These are phyloP conservation scores for Fusarium sp. DNA, from an alignment of 2,329 filamentous ascomycete genomes.

Conservation along the genomic window DNA sequence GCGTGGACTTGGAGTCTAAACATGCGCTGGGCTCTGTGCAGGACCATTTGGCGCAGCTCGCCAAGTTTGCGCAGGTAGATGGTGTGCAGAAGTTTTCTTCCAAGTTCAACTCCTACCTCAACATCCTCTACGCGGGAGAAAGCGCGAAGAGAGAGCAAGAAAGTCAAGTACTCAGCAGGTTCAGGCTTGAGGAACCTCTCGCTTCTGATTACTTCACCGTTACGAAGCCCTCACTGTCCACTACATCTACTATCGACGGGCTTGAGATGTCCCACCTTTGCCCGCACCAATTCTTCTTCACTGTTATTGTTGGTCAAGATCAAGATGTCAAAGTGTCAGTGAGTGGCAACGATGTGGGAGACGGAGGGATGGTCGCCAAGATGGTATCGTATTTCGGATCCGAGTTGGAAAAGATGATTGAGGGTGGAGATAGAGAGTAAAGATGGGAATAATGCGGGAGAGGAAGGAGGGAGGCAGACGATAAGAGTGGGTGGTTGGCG, in stretches of 20 bases:
- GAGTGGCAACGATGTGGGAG: neutral
- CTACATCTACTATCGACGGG: neutral
- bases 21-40: neutral
- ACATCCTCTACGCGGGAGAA: constrained; percentile 6
- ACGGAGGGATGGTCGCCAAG: neutral
- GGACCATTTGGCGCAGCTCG: constrained; percentile 16
- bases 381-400: neutral
- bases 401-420: neutral
- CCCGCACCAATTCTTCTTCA: neutral
- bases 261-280: neutral
- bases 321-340: neutral
- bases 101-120: constrained; percentile 17
- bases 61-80: constrained; percentile 8
- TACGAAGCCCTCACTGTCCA: neutral
- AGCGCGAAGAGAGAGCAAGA: neutral
- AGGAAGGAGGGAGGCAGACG: neutral
- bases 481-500: neutral
- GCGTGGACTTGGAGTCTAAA: neutral
- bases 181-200: constrained; percentile 15
- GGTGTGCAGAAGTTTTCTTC: neutral
- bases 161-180: neutral
- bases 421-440: neutral
- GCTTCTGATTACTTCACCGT: constrained; percentile 17
- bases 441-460: neutral
- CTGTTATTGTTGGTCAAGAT: neutral